Evolutionary conservation across 2,329 filamentous ascomycete species (phyloP), one percentile per base, ranked within the genome.

Genomic region (Cladosporium sp.): DNA sequence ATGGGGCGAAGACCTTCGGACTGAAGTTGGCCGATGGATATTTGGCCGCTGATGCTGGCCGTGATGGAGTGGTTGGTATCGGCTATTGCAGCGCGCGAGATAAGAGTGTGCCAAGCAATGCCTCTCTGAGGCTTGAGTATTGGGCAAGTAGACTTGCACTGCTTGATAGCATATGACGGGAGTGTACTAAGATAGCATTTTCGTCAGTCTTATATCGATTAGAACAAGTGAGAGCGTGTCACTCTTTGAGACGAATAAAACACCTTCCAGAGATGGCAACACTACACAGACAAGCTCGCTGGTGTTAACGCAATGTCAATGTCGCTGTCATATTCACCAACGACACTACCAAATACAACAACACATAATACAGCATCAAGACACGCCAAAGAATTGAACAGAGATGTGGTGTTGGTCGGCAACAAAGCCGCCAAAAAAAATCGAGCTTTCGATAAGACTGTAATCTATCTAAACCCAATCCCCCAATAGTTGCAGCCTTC

Each of bases 11-110:
- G 54, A 7, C 1, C 2, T 58, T 58, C 56, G 56, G 56, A 58
- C 56, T 43, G 56, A 58, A 58, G 56, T 58, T 58, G 56, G 56
- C 56, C 56, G 56, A 58, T 58, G 54, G 54, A 2, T 14, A 5
- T 56, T 56, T 39, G 54, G 54, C 54, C 54, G 54, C 21, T 8
- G 34, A 26, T 23, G 34, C n/a, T 43, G 56, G 56, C 56, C 56
- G 56, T 26, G 32, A 39, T 16, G n/a, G 28, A 26, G n/a, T 39
- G 56, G 56, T 26, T 39, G 56, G 56, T 39, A 43, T 58, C 56
- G 34, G 56, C 14, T 58, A 28, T 30, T 58, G 56, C 56, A 34
- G 56, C 36, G 26, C n/a, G n/a, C 21, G 34, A 58, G 56, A 58
- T 58, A 58, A 58, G 56, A 57, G 56, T 21, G 11, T 25, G 56